Base-by-base conservation (phyloP, 2,329 filamentous ascomycete species). In the Calonectria hawksworthii region DNA sequence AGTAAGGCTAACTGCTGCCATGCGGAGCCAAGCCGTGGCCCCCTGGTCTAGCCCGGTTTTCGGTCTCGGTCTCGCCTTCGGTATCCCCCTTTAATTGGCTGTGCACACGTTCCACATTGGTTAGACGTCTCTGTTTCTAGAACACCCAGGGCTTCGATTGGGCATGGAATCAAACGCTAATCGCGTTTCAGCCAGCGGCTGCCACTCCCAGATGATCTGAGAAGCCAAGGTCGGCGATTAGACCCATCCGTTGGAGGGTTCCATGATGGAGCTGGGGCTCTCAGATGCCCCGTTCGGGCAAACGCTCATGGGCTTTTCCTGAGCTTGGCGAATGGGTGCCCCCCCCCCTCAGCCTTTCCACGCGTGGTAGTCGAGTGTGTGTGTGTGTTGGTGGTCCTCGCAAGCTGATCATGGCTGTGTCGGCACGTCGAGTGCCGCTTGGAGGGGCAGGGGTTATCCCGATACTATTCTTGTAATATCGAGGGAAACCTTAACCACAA, bases 31-130 rank as follows among this genome's bases (percentile, higher is more conserved):
- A 36, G 41, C n/a, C 16, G 8, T 50, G 23, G 13, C 26, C 26
- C 51, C 51, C 66, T 10, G 8, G 56, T 61, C 13, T 59, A 36
- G 56, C 34, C 23, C 34, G 41, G 0, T 23, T 41, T 44, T 70
- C 68, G 68, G 68, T 70, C 68, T 63, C 68, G 68, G 56, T 70
- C 47, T 70, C 68, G 68, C 16, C 26, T 61, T 64, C 56, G 56
- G 44, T 38, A 64, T 44, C 21, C 32, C 34, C 50, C 34, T 44
- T 59, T 28, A 30, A 56, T 68, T 56, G 66, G 66, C 66, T 59
- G 66, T 68, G 66, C 36, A 56, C 30, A 6, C 34, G 47, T 52
- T 38, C 7, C 16, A 56, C 41, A 61, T 36, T n/a, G 30, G 52
- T 32, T 51, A 21, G 23, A 30, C n/a, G 23, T 38, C 34, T 38